Evolutionary conservation across 129 eudicot genomes (phyloP).

Genomic region (Mikania micrantha): DNA sequence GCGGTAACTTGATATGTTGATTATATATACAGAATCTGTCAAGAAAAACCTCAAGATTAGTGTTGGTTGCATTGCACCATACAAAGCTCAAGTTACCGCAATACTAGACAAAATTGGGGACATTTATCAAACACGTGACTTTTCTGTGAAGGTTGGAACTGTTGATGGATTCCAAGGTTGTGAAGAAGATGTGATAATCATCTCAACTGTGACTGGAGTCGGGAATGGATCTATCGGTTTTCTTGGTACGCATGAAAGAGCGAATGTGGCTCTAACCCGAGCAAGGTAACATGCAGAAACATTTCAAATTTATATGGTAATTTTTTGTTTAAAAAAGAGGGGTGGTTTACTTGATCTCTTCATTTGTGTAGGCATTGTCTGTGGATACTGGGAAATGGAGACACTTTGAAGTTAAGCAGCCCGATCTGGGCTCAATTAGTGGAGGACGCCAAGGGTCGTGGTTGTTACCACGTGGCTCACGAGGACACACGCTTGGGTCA

Average conservation of each 20-base stretch:
- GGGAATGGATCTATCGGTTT: constrained; percentile 47
- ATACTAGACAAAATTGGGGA: constrained; percentile 33
- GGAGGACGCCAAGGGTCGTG: constrained; percentile 20
- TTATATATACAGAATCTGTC: constrained; percentile 28
- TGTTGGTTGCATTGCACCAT: constrained; percentile 71
- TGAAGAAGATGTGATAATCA: constrained; percentile 68
- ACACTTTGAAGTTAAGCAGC: constrained; percentile 36
- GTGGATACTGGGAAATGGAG: constrained; percentile 65
- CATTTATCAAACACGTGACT: constrained; percentile 16
- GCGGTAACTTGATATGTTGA: background rate
- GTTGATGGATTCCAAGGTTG: constrained; percentile 83
- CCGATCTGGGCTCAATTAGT: constrained; percentile 46
- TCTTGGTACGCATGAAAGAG: constrained; percentile 40
- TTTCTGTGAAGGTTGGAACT: constrained; percentile 39
- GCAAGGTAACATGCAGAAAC: constrained; percentile 47
- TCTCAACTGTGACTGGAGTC: constrained; percentile 60
- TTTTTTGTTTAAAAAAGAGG: background rate
- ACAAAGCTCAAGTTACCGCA: constrained; percentile 61
- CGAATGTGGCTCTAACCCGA: constrained; percentile 82
- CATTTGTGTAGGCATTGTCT: constrained; percentile 38
- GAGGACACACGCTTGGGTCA: constrained; percentile 34
- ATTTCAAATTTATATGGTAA: background rate
- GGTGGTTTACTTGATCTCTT: background rate
- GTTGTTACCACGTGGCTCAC: constrained; percentile 38
- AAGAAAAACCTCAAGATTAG: constrained; percentile 32